A percentile compares a stretch with the other conserved stretches of the same genome.
phyloP scores from a whole-genome alignment of 805 yeast species.

The Candida golubevii region DNA sequence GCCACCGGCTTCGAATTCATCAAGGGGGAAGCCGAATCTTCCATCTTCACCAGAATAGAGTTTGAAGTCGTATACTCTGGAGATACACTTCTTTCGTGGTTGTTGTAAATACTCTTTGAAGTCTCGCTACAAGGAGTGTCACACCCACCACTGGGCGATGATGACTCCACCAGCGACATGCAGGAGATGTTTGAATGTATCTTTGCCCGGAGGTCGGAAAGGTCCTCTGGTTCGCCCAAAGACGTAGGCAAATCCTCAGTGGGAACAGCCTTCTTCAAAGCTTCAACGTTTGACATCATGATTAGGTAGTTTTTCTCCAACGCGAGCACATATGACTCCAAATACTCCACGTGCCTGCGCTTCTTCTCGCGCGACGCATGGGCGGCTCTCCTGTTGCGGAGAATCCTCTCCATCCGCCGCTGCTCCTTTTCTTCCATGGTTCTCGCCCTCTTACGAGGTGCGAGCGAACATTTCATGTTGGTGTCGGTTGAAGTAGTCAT shows the following conservation, averaged over 20 bases:
- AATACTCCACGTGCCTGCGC: slow-evolving; percentile 81
- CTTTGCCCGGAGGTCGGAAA: slow-evolving; percentile 12
- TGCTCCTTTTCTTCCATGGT: slow-evolving; percentile 97
- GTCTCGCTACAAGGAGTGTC: slow-evolving; percentile 6
- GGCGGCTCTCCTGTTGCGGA: slow-evolving; percentile 94
- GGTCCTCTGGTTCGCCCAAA: slow-evolving; percentile 12
- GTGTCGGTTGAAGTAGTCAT: slow-evolving; percentile 15
- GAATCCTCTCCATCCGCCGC: slow-evolving; percentile 85
- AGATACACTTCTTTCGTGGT: slow-evolving; percentile 3
- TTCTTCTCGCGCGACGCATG: slow-evolving; percentile 97
- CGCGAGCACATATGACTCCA: slow-evolving; percentile 56
- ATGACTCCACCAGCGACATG: slow-evolving; percentile 3
- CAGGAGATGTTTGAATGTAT: slow-evolving; percentile 10
- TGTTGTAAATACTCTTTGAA: background rate
- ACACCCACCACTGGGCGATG: slow-evolving; percentile 4
- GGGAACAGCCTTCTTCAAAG: slow-evolving; percentile 12
- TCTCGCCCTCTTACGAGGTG: slow-evolving; percentile 95
- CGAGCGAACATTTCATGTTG: slow-evolving; percentile 49
- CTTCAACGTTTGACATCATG: slow-evolving; percentile 24
- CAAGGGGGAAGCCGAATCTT: slow-evolving; percentile 8
- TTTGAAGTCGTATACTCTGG: background rate
- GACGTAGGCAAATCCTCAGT: slow-evolving; percentile 6
- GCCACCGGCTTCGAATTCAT: slow-evolving; percentile 7
- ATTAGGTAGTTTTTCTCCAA: slow-evolving; percentile 35
- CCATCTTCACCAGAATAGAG: slow-evolving; percentile 7